Conservation (phyloP, 2,329 filamentous ascomycete genomes). For the Calonectria henricotiae region DNA sequence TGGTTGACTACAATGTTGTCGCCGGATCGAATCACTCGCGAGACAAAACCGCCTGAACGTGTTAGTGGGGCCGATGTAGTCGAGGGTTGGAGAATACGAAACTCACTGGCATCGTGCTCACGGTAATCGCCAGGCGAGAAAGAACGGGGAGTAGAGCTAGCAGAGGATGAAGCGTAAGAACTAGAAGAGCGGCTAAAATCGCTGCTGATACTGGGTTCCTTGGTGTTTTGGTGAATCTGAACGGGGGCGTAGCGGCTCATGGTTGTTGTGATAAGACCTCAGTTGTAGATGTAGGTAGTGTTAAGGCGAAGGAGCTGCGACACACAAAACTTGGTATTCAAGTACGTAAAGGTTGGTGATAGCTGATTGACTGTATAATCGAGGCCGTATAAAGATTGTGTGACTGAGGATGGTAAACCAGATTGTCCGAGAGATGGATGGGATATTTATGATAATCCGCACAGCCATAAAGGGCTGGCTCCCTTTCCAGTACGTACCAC, state of each 20-base stretch:
- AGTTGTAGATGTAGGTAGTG: slow-evolving; percentile 26
- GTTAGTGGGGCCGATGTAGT: slow-evolving; percentile 44
- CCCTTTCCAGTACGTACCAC: slow-evolving; percentile 27
- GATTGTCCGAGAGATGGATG: slow-evolving; percentile 2
- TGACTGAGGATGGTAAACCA: slow-evolving; percentile 25
- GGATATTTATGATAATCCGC: slow-evolving; percentile 29
- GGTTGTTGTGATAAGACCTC: slow-evolving; percentile 41
- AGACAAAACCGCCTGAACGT: slow-evolving; percentile 48
- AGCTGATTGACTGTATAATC: slow-evolving; percentile 1
- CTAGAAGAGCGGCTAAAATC: slow-evolving; percentile 51
- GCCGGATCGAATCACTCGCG: slow-evolving; percentile 48
- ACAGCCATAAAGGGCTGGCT: slow-evolving; percentile 4
- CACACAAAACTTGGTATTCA: background rate
- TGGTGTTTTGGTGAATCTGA: slow-evolving; percentile 56
- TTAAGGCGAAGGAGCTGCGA: slow-evolving; percentile 17
- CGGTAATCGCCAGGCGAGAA: slow-evolving; percentile 53
- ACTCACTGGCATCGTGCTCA: slow-evolving; percentile 56
- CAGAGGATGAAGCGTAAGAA: slow-evolving; percentile 52
- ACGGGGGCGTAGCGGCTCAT: slow-evolving; percentile 53
- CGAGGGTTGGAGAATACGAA: slow-evolving; percentile 28
- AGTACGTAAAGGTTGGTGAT: background rate
- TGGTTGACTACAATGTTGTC: slow-evolving; percentile 56
- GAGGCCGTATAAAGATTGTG: background rate
- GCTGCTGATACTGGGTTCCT: slow-evolving; percentile 52
- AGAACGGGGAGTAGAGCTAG: slow-evolving; percentile 51